phyloP scores from a whole-genome alignment of 306 rosid species.

The Quercus berberidifolia region DNA sequence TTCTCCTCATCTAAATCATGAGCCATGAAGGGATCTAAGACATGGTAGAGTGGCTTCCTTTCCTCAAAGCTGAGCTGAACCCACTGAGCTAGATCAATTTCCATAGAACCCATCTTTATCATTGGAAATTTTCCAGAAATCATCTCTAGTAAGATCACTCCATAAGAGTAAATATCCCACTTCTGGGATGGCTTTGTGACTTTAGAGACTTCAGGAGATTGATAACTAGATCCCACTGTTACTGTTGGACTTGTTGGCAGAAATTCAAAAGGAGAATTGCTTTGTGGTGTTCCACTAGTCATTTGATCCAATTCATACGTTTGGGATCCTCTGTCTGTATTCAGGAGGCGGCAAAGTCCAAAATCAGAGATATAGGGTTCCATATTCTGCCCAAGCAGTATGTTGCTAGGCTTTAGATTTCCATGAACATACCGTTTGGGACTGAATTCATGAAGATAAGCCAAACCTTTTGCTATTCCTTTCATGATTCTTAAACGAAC shows the following conservation, averaged over 20 bases:
- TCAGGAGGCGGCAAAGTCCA: slow-evolving; percentile 49
- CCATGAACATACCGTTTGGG: slow-evolving; percentile 60
- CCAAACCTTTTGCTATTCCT: slow-evolving; percentile 55
- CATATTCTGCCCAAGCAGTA: slow-evolving; percentile 53
- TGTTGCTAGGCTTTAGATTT: slow-evolving; percentile 44
- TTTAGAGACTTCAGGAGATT: slow-evolving; percentile 49
- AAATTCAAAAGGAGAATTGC: slow-evolving; percentile 29
- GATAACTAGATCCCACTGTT: slow-evolving; percentile 37
- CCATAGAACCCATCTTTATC: slow-evolving; percentile 36
- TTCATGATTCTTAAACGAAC: slow-evolving; percentile 40
- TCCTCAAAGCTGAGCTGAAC: slow-evolving; percentile 49
- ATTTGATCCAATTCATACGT: slow-evolving; percentile 2
- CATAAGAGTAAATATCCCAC: slow-evolving; percentile 56
- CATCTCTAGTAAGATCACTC: slow-evolving; percentile 49
- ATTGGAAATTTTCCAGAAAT: slow-evolving; percentile 46
- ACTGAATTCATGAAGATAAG: slow-evolving; percentile 51
- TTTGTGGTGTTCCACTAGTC: slow-evolving; percentile 10
- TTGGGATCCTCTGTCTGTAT: slow-evolving; percentile 46
- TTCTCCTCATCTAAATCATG: slow-evolving; percentile 41
- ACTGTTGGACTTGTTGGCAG: slow-evolving; percentile 17
- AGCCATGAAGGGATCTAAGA: slow-evolving; percentile 36
- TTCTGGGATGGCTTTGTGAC: slow-evolving; percentile 55
- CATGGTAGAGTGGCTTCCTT: slow-evolving; percentile 43
- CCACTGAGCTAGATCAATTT: slow-evolving; percentile 56
- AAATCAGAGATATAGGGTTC: slow-evolving; percentile 50